Evolutionary conservation across 192 early-diverging fungal genomes (phyloP).

Genomic region (Jimgerdemannia flammicorona): DNA sequence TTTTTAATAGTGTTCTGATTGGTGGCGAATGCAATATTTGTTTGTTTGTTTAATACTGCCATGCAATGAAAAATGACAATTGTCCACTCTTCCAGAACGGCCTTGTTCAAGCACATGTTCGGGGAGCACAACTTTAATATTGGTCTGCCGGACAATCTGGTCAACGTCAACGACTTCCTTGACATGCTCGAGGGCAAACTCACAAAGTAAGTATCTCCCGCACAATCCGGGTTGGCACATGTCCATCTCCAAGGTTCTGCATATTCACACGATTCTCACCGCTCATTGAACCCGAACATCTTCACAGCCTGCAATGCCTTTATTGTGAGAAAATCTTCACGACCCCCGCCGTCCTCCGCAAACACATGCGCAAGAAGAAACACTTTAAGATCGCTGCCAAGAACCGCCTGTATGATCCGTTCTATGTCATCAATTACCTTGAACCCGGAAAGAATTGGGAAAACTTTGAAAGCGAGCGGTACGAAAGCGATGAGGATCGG

Average conservation of each 20-base stretch:
- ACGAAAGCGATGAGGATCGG: slow-evolving; percentile 71
- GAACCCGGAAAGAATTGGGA: slow-evolving; percentile 93
- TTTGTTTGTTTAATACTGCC: slow-evolving; percentile 1
- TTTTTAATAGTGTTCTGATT: neutral
- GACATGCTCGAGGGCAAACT: slow-evolving; percentile 72
- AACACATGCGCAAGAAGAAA: slow-evolving; percentile 99
- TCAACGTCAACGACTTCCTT: slow-evolving; percentile 79
- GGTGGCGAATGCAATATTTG: neutral
- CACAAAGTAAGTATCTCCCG: slow-evolving; percentile 35
- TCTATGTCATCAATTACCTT: slow-evolving; percentile 91
- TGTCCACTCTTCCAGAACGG: slow-evolving; percentile 33
- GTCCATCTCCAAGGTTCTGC: neutral
- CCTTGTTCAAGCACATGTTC: slow-evolving; percentile 87
- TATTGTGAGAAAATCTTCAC: slow-evolving; percentile 96
- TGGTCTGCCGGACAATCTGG: slow-evolving; percentile 87
- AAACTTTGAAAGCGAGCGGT: slow-evolving; percentile 73
- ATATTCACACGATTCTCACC: neutral
- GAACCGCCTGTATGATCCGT: slow-evolving; percentile 89
- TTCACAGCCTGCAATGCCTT: slow-evolving; percentile 67
- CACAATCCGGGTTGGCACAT: neutral
- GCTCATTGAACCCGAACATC: neutral
- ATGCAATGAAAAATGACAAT: neutral
- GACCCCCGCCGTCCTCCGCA: slow-evolving; percentile 79
- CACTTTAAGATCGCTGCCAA: slow-evolving; percentile 92
- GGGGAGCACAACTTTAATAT: slow-evolving; percentile 92